Percentiles rank a stretch among this genome's conserved stretches.
Evolutionary conservation across 768 basidiomycete genomes (phyloP).

Genomic region (Inosperma sp.): DNA sequence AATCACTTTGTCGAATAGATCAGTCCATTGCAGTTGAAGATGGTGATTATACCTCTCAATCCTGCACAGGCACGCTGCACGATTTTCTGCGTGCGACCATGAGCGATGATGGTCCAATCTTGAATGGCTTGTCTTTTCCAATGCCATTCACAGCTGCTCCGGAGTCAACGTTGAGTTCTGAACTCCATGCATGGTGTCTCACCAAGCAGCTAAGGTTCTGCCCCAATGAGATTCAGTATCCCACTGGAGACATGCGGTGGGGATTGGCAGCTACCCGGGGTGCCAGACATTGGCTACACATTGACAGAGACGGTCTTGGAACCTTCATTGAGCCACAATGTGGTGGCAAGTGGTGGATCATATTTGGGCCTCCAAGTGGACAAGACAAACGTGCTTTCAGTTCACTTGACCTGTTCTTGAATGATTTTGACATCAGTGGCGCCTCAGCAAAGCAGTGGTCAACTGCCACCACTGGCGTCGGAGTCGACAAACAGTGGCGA

Average conservation of each 20-base stretch:
- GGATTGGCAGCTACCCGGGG: conserved; percentile 12
- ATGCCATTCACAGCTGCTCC: background rate
- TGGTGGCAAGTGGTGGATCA: conserved; percentile 10
- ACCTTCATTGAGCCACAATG: conserved; percentile 11
- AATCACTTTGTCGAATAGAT: background rate
- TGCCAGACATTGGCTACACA: conserved; percentile 15
- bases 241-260: conserved; percentile 15
- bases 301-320: conserved; percentile 16
- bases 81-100: background rate
- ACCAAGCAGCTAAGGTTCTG: background rate
- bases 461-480: too few relatives aligned
- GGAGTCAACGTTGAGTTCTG: background rate
- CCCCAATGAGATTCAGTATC: background rate
- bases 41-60: background rate
- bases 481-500: too few relatives aligned
- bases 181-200: background rate
- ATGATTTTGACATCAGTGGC: conserved; percentile 1
- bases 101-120: background rate
- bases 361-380: background rate
- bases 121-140: background rate
- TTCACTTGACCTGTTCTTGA: background rate
- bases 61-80: background rate
- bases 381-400: background rate
- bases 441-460: too few relatives aligned
- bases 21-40: background rate